Evolutionary conservation across 2,329 filamentous ascomycete genomes (phyloP).

Genomic region (Stagonosporopsis rhizophila): DNA sequence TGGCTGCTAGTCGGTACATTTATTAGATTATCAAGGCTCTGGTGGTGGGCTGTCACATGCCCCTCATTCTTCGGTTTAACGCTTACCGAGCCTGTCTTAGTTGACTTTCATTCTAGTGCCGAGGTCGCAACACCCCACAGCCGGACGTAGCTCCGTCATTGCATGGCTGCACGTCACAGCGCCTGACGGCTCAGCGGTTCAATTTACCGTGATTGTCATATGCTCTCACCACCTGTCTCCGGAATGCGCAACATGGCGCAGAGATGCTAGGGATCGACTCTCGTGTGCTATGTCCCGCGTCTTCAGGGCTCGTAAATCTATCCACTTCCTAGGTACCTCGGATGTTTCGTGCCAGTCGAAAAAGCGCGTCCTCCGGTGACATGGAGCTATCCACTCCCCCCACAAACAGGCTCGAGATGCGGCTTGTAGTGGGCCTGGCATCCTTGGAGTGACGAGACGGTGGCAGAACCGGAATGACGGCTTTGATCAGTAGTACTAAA

Average conservation of each 20-base stretch:
- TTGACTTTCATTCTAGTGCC: not conserved
- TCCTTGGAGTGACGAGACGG: constrained; percentile 11
- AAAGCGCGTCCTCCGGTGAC: constrained; percentile 6
- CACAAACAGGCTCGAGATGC: constrained; percentile 16
- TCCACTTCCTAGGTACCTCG: constrained; percentile 7
- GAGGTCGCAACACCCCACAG: constrained; percentile 9
- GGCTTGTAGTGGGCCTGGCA: constrained; percentile 14
- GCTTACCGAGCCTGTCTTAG: constrained; percentile 6
- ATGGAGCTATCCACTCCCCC: constrained; percentile 17
- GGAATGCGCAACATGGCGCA: not conserved
- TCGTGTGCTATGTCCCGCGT: not conserved
- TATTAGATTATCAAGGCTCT: too few relatives aligned
- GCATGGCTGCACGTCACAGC: constrained; percentile 9
- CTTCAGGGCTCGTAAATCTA: not conserved
- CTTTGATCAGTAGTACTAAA: constrained; percentile 21
- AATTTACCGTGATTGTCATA: constrained; percentile 2
- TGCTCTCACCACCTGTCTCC: not conserved
- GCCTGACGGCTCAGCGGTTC: constrained; percentile 5
- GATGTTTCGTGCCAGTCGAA: constrained; percentile 3
- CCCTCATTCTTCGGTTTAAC: not conserved
- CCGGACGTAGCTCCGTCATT: constrained; percentile 5
- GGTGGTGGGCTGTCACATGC: constrained; percentile 5
- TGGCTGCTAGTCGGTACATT: too few relatives aligned
- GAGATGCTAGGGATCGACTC: not conserved
- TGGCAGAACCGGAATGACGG: constrained; percentile 8